A percentile compares a stretch with the other conserved stretches of the same genome.
Evolutionary conservation across 345 rosid genomes (phyloP).

Genomic region (Gossypium anomalum): DNA sequence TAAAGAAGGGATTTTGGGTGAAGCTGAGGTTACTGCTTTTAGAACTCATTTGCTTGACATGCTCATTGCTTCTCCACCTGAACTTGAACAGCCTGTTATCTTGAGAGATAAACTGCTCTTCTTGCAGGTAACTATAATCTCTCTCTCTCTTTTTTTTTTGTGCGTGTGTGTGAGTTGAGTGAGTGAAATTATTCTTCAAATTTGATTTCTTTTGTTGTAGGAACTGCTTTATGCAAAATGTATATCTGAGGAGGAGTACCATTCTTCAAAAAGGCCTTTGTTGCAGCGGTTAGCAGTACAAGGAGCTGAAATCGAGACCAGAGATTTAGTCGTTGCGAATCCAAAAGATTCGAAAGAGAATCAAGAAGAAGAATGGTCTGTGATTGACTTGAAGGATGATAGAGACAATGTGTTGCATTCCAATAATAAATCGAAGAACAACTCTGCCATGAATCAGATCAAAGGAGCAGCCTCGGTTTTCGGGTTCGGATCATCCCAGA

Average conservation of each 20-base stretch:
- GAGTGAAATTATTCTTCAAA: not conserved
- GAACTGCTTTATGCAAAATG: constrained; percentile 70
- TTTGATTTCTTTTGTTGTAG: constrained; percentile 21
- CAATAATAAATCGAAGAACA: constrained; percentile 36
- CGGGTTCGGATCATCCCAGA: constrained; percentile 40
- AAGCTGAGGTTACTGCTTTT: constrained; percentile 50
- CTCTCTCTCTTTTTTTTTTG: not conserved
- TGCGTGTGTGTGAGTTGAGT: not conserved
- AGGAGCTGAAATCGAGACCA: constrained; percentile 64
- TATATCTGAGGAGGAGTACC: constrained; percentile 61
- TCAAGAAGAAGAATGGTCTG: constrained; percentile 63
- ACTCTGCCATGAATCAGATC: constrained; percentile 46
- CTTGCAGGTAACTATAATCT: constrained; percentile 47
- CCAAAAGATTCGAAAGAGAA: constrained; percentile 32
- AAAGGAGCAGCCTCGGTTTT: constrained; percentile 64
- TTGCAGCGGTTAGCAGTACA: constrained; percentile 64
- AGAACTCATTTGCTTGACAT: constrained; percentile 58
- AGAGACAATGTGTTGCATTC: constrained; percentile 27
- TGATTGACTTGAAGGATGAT: constrained; percentile 63
- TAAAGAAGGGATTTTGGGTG: constrained; percentile 58
- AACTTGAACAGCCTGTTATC: constrained; percentile 44
- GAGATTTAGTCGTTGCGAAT: constrained; percentile 42
- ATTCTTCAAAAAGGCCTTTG: constrained; percentile 69
- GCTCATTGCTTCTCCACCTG: constrained; percentile 47
- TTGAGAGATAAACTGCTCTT: constrained; percentile 64